Evolutionary conservation across 306 rosid species (phyloP), one percentile per base, ranked within the genome.

Genomic region (Morella rubra): DNA sequence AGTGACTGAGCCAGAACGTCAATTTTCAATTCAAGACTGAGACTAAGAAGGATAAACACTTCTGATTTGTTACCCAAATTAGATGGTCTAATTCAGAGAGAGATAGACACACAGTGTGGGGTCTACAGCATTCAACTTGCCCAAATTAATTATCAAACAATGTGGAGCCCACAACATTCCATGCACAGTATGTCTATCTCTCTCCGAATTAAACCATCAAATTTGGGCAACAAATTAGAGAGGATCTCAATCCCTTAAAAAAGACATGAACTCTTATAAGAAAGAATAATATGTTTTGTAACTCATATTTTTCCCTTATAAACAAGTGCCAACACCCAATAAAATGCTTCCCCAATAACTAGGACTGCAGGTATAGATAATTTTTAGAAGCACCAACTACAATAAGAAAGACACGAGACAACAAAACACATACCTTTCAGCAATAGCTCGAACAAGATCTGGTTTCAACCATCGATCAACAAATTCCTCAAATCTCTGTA

Each of bases 391-490:
- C 71, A 41, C n/a, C 50, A 65, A 9, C 71, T 41, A 24, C 8
- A 18, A 41, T 42, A 65, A 65, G 11, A 4, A 66, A 53, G 32
- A 45, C 5, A 53, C 10, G 0, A 20, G 18, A 44, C 8, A 42
- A 49, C 15, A 73, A 27, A 50, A 37, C 42, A 1, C 12, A 53
- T 87, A 92, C 99, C 99, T 79, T 83, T 91, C 90, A 82, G 86
- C 83, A 18, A 87, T 85, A 72, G 93, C 92, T 52, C 61, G 91
- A 73, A 90, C 84, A 66, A 95, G 96, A 80, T 95, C 93, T 0
- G 99, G 99, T 79, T 95, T 95, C 81, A 95, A 85, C 49, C 97
- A 92, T 59, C 79, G 77, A 71, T 95, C 97, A 22, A 95, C 86
- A 73, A 92, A 92, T 69, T 95, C 97, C 90, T 95, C 99, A 54